Evolutionary conservation across 2,329 filamentous ascomycete genomes (phyloP), one percentile per base, ranked within the genome.

Genomic region (Exophiala calicioides): DNA sequence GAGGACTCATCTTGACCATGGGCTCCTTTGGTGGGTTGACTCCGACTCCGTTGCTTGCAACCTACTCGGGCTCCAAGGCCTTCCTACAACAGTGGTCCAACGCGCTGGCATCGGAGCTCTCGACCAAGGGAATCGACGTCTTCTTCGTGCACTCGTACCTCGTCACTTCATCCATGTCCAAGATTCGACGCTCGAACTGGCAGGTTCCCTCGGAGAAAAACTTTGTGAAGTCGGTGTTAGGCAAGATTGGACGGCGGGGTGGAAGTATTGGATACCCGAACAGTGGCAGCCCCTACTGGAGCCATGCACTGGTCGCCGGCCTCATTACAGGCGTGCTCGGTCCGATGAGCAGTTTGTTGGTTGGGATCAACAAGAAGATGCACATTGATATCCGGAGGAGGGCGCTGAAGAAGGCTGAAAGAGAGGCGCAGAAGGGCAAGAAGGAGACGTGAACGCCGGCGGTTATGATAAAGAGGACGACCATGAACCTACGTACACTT

Each of bases 11-110:
- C 62, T 76, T 98, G 44, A 98, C 91, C 48, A 96, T 98, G 90
- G 93, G 91, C 35, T 96, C 90, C 8, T 95, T 97, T 65, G 93
- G 86, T 53, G 94, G 93, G 58, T 85, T 94, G 71, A 81, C 93
- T 52, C 93, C 93, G 5, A 95, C 89, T 1, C 90, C 94, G 4
- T 83, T 93, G 44, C 80, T 98, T 33, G 93, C 93, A 9, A 97
- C 93, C 3, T 98, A 98, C 77, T 94, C 88, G 33, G 93, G 93
- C 57, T 93, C 86, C 80, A 98, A 98, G 74, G 91, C 93, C 1
- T 98, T 98, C 79, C 78, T 98, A 37, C 91, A 97, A 71, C 85
- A 95, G 64, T 98, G 93, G 93, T 95, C 87, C 57, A 86, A 83
- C 4, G 84, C 93, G 8, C 79, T 98, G 10, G 87, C 85, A 1